phyloP scores from a whole-genome alignment of 768 basidiomycete genomes.

The Mycena rosella region DNA sequence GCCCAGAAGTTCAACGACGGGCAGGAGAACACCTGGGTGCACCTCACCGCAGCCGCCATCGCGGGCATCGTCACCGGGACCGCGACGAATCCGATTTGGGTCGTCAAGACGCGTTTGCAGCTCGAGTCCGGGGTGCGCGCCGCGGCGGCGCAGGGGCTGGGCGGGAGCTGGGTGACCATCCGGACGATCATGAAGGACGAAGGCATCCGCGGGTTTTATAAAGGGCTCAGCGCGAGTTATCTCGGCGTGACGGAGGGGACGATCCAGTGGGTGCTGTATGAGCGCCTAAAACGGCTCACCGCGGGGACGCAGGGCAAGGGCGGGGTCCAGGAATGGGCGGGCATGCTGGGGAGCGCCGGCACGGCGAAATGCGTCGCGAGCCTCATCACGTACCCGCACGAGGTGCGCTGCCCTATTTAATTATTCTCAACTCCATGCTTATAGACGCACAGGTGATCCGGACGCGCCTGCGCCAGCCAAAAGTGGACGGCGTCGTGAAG shows the following conservation, averaged over 20 bases:
- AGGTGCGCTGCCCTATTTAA: slow-evolving; percentile 63
- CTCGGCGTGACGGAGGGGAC: slow-evolving; percentile 96
- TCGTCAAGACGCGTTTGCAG: slow-evolving; percentile 97
- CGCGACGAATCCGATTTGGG: slow-evolving; percentile 99
- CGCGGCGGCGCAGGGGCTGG: slow-evolving; percentile 49
- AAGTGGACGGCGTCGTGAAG: slow-evolving; percentile 80
- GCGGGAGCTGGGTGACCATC: slow-evolving; percentile 73
- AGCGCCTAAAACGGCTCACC: slow-evolving; percentile 84
- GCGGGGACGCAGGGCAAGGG: slow-evolving; percentile 66
- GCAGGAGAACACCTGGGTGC: slow-evolving; percentile 86
- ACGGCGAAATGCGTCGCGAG: slow-evolving; percentile 95
- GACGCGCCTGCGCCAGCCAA: slow-evolving; percentile 92
- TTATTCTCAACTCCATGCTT: slow-evolving; percentile 1
- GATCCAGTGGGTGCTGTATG: slow-evolving; percentile 98
- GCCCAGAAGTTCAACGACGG: slow-evolving; percentile 86
- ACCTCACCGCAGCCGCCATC: slow-evolving; percentile 85
- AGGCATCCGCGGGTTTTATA: slow-evolving; percentile 91
- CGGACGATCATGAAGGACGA: slow-evolving; percentile 83
- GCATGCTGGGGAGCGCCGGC: slow-evolving; percentile 92
- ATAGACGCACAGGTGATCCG: slow-evolving; percentile 76
- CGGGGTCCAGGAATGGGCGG: slow-evolving; percentile 74
- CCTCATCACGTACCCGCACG: slow-evolving; percentile 97
- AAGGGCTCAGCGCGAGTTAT: slow-evolving; percentile 94
- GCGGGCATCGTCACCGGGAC: slow-evolving; percentile 92
- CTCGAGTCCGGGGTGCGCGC: slow-evolving; percentile 53